Evolutionary conservation across 495 filamentous ascomycete genomes (phyloP).

Genomic region (Penicillium malachiteum): DNA sequence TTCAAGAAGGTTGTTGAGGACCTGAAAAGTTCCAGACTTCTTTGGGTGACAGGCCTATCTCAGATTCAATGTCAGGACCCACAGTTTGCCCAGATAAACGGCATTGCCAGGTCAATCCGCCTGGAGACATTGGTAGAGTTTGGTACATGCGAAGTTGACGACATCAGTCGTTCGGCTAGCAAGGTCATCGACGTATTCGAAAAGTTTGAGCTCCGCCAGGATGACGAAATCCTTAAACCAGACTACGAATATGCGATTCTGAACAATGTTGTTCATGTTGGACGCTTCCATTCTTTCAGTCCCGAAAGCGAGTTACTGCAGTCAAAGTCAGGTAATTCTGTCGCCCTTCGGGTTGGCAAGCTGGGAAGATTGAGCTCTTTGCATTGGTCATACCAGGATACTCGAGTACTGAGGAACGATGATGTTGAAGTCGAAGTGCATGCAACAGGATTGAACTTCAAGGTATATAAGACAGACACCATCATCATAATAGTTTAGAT

Average conservation of each 20-base stretch:
- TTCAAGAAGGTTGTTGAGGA: slow-evolving; percentile 12
- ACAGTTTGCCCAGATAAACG: neutral
- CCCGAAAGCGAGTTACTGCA: neutral
- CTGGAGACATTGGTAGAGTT: slow-evolving; percentile 1
- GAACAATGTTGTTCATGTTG: slow-evolving; percentile 29
- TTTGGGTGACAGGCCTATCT: slow-evolving; percentile 6
- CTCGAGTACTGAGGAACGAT: neutral
- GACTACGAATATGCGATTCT: slow-evolving; percentile 1
- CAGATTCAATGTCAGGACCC: slow-evolving; percentile 7
- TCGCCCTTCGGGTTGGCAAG: neutral
- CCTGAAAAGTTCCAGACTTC: neutral
- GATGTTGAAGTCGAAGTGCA: slow-evolving; percentile 33
- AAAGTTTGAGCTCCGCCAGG: neutral
- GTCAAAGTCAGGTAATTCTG: no score
- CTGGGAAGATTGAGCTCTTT: neutral
- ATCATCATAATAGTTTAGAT: neutral
- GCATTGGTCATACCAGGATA: slow-evolving; percentile 35
- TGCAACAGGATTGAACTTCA: slow-evolving; percentile 32
- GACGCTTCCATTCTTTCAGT: slow-evolving; percentile 7
- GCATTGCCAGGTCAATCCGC: slow-evolving; percentile 7
- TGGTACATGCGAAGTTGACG: slow-evolving; percentile 6
- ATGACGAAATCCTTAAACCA: neutral
- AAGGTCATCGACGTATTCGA: slow-evolving; percentile 1
- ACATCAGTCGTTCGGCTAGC: neutral
- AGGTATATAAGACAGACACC: slow-evolving; percentile 11